A percentile compares a stretch with the other conserved stretches of the same genome.
phyloP scores from a whole-genome alignment of 192 early-diverging fungal genomes.

The Entomortierella beljakovae region DNA sequence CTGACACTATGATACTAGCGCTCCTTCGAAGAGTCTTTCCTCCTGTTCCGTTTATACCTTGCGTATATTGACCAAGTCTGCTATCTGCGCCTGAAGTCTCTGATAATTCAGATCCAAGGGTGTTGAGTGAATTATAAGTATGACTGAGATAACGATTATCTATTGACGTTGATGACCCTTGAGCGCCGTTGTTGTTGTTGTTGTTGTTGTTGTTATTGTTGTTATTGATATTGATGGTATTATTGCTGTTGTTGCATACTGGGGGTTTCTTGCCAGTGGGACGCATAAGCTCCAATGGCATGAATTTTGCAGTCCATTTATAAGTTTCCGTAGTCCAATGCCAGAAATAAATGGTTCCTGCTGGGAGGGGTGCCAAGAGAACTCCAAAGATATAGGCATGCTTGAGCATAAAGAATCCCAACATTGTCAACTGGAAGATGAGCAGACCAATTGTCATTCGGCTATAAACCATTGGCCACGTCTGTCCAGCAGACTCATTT shows the following conservation, averaged over 20 bases:
- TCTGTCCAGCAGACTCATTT: conserved; percentile 77
- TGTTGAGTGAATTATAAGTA: too few species aligned
- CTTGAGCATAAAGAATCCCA: conserved; percentile 73
- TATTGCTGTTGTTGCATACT: not conserved
- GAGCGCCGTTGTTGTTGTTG: too few species aligned
- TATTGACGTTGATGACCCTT: too few species aligned
- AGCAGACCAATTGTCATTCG: conserved; percentile 73
- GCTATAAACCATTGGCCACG: conserved; percentile 79
- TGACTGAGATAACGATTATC: too few species aligned
- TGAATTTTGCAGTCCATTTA: conserved; percentile 50
- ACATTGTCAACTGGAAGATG: conserved; percentile 74
- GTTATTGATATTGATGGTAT: not conserved
- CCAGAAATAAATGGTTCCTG: conserved; percentile 61
- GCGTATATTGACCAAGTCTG: not conserved
- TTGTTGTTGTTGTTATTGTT: too few species aligned
- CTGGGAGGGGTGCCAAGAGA: conserved; percentile 58
- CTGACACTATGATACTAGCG: not conserved
- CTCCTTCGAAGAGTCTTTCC: not conserved
- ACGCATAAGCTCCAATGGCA: conserved; percentile 61
- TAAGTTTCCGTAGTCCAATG: conserved; percentile 60
- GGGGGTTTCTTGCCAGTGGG: conserved; percentile 9
- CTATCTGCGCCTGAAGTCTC: too few species aligned
- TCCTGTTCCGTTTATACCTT: not conserved
- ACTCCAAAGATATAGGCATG: conserved; percentile 60
- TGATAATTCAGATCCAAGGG: too few species aligned